Evolutionary conservation across 2,329 filamentous ascomycete species (phyloP).

Genomic region (Alternaria arborescens): DNA sequence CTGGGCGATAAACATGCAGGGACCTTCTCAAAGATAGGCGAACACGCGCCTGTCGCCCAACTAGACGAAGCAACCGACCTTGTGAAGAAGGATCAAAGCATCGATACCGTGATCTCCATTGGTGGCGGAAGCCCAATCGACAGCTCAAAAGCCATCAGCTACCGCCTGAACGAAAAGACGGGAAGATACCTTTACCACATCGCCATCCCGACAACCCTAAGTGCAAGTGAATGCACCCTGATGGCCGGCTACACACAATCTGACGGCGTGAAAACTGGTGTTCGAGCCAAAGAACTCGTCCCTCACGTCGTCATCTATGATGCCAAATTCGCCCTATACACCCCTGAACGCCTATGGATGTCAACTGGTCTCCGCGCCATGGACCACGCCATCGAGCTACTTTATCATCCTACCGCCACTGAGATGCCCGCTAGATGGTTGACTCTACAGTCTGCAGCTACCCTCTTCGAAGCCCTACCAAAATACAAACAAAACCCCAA

Average conservation of each 20-base stretch:
- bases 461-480: conserved; percentile 59
- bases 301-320: conserved; percentile 64
- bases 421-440: conserved; percentile 62
- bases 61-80: conserved; percentile 61
- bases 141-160: conserved; percentile 49
- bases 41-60: conserved; percentile 64
- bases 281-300: conserved; percentile 54
- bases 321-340: conserved; percentile 59
- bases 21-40: conserved; percentile 64
- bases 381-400: conserved; percentile 64
- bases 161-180: conserved; percentile 46
- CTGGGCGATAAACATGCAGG: conserved; percentile 60
- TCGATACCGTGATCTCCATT: conserved; percentile 65
- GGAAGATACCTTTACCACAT: conserved; percentile 51
- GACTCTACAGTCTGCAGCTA: conserved; percentile 55
- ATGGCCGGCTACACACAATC: conserved; percentile 61
- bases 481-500: conserved; percentile 57
- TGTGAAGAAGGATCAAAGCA: conserved; percentile 55
- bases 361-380: conserved; percentile 63
- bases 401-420: conserved; percentile 62
- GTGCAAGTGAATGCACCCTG: conserved; percentile 64
- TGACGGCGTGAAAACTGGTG: conserved; percentile 60
- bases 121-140: conserved; percentile 66
- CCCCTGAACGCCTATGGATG: conserved; percentile 60
- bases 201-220: conserved; percentile 53